Conservation (phyloP, 805 yeast species). For the Saccharomycopsis babjevae region DNA sequence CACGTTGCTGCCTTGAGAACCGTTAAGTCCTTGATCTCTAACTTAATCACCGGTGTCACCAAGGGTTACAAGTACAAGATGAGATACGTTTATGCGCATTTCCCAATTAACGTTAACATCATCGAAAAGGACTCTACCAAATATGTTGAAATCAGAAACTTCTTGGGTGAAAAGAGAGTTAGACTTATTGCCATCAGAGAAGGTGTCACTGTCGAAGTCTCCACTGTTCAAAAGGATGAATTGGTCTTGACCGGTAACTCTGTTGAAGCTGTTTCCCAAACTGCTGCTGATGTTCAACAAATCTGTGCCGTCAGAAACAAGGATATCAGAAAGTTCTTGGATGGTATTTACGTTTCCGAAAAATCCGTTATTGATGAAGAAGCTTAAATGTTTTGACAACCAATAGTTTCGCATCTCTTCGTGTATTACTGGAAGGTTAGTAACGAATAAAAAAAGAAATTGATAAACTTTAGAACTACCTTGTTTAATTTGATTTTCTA, state of each 20-base stretch:
- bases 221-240: slow-evolving; percentile 88
- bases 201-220: slow-evolving; percentile 81
- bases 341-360: slow-evolving; percentile 98
- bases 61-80: slow-evolving; percentile 98
- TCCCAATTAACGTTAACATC: slow-evolving; percentile 98
- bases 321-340: slow-evolving; percentile 99
- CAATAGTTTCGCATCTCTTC: background rate
- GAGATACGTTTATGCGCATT: slow-evolving; percentile 99
- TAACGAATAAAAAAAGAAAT: background rate
- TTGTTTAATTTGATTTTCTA: background rate
- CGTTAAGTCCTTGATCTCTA: slow-evolving; percentile 87
- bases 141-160: slow-evolving; percentile 95
- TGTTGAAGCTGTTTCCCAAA: slow-evolving; percentile 93
- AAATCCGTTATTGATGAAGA: slow-evolving; percentile 77
- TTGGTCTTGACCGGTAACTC: slow-evolving; percentile 90
- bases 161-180: slow-evolving; percentile 98
- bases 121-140: slow-evolving; percentile 65
- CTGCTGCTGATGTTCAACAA: slow-evolving; percentile 97
- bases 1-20: slow-evolving; percentile 99
- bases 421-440: background rate
- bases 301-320: slow-evolving; percentile 98
- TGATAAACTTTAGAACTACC: background rate
- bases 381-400: slow-evolving; percentile 8
- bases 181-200: slow-evolving; percentile 78
- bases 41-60: slow-evolving; percentile 97